Base-by-base conservation (phyloP, 176 grass and related monocot species). In the Tuctoria greenei region DNA sequence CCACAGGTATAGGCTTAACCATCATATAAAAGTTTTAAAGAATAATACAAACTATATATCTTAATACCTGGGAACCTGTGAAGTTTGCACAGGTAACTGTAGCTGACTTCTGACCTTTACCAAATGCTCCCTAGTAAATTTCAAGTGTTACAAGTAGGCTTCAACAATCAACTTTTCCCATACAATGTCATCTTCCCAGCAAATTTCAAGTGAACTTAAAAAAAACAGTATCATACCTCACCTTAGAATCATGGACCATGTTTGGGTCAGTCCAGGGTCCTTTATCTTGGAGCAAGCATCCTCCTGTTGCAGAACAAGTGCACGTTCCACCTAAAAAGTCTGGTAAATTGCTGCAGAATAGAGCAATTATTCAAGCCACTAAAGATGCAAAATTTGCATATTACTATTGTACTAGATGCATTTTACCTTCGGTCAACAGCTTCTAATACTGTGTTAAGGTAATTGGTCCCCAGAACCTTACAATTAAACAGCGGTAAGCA, bases 261-360 rank as follows among this genome's bases (percentile, higher is more conserved):
- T 90, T 72, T 34, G 72, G 75, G 36, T 88, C 67, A 63, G 72
- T 94, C 95, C 95, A 98, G 28, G 91, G 91, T 60, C 91, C 95
- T 86, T 86, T 92, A 73, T 98, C 95, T 94, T 89, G 80, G 64
- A 84, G 70, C 74, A 94, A 86, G 89, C 95, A 98, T 50, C 91
- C 91, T 69, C 72, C 91, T 79, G 67, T 72, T 28, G 76, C 69
- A 84, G 80, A 86, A 78, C 95, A 98, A 63, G 67, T 86, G 83
- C 95, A 98, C 21, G 71, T 90, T 73, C 95, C 95, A 39, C 91
- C 95, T 31, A 98, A 71, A 79, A 94, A 92, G 20, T 86, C 79
- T 31, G 95, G 95, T 79, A 98, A 73, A 90, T 98, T 98, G 86
- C 95, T 98, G 87, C 57, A 86, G 72, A 61, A 89, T 72, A 46